These are phyloP conservation scores for Alternaria novae-zelandiae DNA, from an alignment of 2,329 filamentous ascomycete genomes.

Conservation along the genomic window DNA sequence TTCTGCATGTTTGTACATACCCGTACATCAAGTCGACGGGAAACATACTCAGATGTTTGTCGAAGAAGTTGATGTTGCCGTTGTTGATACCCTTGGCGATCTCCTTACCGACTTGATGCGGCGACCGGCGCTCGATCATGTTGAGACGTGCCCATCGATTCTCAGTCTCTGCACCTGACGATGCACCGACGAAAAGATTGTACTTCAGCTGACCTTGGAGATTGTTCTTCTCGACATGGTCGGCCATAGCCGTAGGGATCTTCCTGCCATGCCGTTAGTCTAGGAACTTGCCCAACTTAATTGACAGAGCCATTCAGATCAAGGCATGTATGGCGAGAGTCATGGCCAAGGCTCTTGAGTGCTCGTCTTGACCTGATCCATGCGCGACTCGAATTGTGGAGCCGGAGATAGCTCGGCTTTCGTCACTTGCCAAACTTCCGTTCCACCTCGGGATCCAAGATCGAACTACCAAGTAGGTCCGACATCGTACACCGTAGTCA, in stretches of 20 bases:
- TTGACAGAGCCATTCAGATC: neutral
- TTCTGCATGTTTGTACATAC: constrained; percentile 38
- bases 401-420: constrained; percentile 35
- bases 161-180: constrained; percentile 86
- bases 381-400: constrained; percentile 16
- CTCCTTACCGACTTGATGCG: constrained; percentile 89
- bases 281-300: neutral
- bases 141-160: constrained; percentile 88
- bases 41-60: constrained; percentile 94
- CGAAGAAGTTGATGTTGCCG: constrained; percentile 88
- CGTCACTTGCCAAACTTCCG: constrained; percentile 29
- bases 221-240: constrained; percentile 86
- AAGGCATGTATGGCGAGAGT: constrained; percentile 3
- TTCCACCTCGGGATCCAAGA: constrained; percentile 33
- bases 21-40: constrained; percentile 81
- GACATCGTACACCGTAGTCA: neutral
- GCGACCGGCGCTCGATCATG: constrained; percentile 86
- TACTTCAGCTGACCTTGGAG: constrained; percentile 86
- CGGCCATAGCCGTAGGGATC: constrained; percentile 81
- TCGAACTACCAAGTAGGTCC: constrained; percentile 10
- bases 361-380: constrained; percentile 8
- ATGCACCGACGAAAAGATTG: constrained; percentile 88
- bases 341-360: constrained; percentile 3
- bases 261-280: constrained; percentile 61
- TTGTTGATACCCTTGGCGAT: constrained; percentile 91